Evolutionary conservation across 371 early-diverging fungal species (phyloP), one percentile per base, ranked within the genome.

Genomic region (Chytridium lagenaria): DNA sequence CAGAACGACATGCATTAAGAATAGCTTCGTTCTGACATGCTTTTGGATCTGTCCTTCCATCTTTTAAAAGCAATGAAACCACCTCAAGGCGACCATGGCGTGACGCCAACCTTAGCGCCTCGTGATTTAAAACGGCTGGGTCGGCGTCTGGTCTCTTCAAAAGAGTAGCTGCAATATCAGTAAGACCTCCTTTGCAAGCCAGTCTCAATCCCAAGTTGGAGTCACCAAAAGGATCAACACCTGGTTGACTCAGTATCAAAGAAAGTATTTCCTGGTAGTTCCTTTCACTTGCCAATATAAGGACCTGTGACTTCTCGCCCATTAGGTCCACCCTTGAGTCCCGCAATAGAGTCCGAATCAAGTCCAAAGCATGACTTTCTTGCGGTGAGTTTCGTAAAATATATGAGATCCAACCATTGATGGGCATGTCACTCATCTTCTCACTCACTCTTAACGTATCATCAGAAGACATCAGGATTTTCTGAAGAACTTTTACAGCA

Each of bases 321-420:
- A 49, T 33, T 2, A 39, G 38, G 38, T 73, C 63, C n/a, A 64
- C 44, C 44, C 69, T 67, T 22, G 40, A 16, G 34, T 69, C 59
- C 0, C 36, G 10, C 37, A 73, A 31, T 5, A 73, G 38, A 28
- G 68, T 7, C 12, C 28, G 5, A 12, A 73, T 61, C 33, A 59
- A 30, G 22, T 73, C 36, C 19, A 44, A 44, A 7, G 44, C 44
- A 44, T 7, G 19, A 44, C 12, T 44, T 44, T 44, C 44, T 12
- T 44, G 12, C 7, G 44, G 12, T 12, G 44, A 7, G 7, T 44
- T 19, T 44, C 44, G 44, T 12, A 19, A 12, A 44, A 44, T 44
- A 44, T 44, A 44, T 44, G 44, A 19, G 7, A 44, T 44, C 44
- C 44, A 44, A 12, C 19, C 12, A 7, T 44, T 7, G 44, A 44